Base-by-base conservation (phyloP, 306 rosid species). In the Acacia acuminata region DNA sequence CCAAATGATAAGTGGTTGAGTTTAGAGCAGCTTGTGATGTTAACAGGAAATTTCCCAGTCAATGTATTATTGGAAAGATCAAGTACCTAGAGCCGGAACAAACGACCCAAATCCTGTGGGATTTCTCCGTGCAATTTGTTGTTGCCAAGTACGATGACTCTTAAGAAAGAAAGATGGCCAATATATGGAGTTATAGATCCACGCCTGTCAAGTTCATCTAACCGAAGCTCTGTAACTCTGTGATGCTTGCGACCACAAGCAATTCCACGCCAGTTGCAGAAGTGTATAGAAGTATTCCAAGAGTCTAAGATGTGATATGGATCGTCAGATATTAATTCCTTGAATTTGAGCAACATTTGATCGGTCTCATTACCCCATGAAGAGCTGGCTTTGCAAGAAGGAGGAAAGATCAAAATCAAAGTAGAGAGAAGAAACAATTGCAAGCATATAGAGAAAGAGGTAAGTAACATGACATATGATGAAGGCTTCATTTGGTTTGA, bases 91-190 rank as follows among this genome's bases (percentile, higher is more conserved):
- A 83, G 27, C 1, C 82, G 63, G 19, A 17, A 60, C 19, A 80
- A 48, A 32, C 38, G 84, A 58, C 51, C 81, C 4, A 81, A 38
- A 55, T 73, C 63, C 30, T 47, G 77, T 14, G 71, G 71, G 10
- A 65, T 65, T 65, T 32, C n/a, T 32, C 71, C 79, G 1, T 40
- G n/a, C 4, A 81, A 74, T 38, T 22, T 64, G 10, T 86, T 83
- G 0, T 73, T 32, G 11, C 0, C 7, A 5, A 86, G 81, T 61
- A 7, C 0, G 56, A 87, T 2, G 32, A 3, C 1, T 40, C 65
- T 81, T 0, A 87, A 53, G 71, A 84, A 81, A 16, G 79, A 50
- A 19, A 84, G 77, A 45, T 84, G 81, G 2, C 87, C 87, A 34
- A 78, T 34, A 22, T 15, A 6, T 42, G 87, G 86, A 24, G 90